Conservation (phyloP, 2,329 filamentous ascomycete genomes). For the Fusarium lateritium region DNA sequence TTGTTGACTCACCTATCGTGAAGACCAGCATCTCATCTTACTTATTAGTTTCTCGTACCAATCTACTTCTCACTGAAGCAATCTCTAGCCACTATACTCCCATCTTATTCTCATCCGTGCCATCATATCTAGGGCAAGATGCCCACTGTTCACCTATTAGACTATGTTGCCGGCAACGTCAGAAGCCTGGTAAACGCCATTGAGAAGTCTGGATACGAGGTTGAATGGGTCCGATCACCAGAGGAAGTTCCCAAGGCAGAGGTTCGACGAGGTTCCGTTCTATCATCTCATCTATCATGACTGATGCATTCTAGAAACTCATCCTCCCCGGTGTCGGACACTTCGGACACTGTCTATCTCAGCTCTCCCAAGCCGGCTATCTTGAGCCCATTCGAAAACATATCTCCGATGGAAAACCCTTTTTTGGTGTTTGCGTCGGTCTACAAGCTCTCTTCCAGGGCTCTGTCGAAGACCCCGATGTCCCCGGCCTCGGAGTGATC, state of each 20-base stretch:
- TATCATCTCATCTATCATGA: conserved; percentile 11
- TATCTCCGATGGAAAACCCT: conserved; percentile 92
- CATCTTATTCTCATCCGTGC: conserved; percentile 18
- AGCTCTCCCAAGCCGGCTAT: conserved; percentile 86
- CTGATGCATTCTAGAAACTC: conserved; percentile 74
- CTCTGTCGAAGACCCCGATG: conserved; percentile 81
- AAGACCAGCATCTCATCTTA: not conserved
- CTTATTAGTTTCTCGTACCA: not conserved
- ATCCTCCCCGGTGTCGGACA: conserved; percentile 97
- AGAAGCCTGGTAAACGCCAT: conserved; percentile 97
- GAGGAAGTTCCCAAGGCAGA: conserved; percentile 88
- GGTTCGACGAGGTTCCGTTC: conserved; percentile 64
- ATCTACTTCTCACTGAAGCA: not conserved
- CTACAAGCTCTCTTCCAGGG: conserved; percentile 91
- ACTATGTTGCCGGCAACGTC: conserved; percentile 97
- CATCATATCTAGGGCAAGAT: conserved; percentile 61
- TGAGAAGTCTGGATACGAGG: conserved; percentile 92
- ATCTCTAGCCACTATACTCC: conserved; percentile 12
- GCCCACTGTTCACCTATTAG: conserved; percentile 82
- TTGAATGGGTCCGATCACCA: conserved; percentile 91
- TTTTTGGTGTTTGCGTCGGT: conserved; percentile 98
- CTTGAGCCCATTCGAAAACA: conserved; percentile 85
- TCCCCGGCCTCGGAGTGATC: conserved; percentile 83
- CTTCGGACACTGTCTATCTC: conserved; percentile 94
- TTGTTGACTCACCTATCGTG: conserved; percentile 38